phyloP scores from a whole-genome alignment of 202 grass and related monocot genomes.

The Miscanthus sacchariflorus region DNA sequence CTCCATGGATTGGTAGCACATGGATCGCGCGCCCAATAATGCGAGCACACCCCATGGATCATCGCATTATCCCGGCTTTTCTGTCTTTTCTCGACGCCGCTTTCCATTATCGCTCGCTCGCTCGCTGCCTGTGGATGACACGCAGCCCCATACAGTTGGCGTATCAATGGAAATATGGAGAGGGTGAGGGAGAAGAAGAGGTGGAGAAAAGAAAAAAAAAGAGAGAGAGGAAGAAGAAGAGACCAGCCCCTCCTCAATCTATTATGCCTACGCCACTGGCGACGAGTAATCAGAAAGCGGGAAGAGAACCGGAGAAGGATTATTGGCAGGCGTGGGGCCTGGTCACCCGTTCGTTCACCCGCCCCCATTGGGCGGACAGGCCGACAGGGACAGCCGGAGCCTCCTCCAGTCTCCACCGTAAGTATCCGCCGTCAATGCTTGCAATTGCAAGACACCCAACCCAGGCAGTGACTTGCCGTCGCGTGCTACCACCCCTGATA shows the following conservation, averaged over 20 bases:
- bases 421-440: background rate
- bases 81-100: background rate
- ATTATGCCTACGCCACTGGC: too few species aligned
- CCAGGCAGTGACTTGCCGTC: conserved; percentile 8
- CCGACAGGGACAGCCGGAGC: background rate
- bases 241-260: too few species aligned
- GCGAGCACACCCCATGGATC: background rate
- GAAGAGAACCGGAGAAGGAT: background rate
- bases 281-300: background rate
- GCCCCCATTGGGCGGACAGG: background rate
- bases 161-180: too few species aligned
- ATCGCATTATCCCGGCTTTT: background rate
- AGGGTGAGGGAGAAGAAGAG: too few species aligned
- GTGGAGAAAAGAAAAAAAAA: too few species aligned
- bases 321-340: background rate
- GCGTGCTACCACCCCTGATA: background rate
- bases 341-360: background rate
- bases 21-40: background rate
- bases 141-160: too few species aligned
- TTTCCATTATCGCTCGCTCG: background rate
- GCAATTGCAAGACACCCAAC: conserved; percentile 13
- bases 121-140: background rate
- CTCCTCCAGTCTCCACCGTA: conserved; percentile 14
- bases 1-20: background rate
- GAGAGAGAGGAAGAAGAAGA: too few species aligned